Conservation (phyloP, 352 stramenopile species). For the Globisporangium nodosum region DNA sequence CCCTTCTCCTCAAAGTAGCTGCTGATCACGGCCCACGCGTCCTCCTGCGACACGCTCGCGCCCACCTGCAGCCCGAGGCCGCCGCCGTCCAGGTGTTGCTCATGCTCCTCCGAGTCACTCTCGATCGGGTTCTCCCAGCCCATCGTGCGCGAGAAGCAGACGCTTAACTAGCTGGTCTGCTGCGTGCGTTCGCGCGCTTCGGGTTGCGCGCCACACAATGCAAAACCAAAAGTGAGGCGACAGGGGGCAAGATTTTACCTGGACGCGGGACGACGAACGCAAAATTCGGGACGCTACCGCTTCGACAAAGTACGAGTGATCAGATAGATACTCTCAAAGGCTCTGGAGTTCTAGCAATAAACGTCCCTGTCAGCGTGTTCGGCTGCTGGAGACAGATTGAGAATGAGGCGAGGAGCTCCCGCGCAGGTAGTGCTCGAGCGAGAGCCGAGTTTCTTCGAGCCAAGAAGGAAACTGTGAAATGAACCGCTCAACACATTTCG, state of each 20-base stretch:
- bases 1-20: conserved; percentile 99
- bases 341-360: too few relatives aligned
- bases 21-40: conserved; percentile 98
- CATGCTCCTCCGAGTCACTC: conserved; percentile 47
- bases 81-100: conserved; percentile 9
- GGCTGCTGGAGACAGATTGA: too few relatives aligned
- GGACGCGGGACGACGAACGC: too few relatives aligned
- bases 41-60: conserved; percentile 95
- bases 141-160: conserved; percentile 20
- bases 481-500: too few relatives aligned
- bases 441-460: too few relatives aligned
- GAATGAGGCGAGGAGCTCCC: too few relatives aligned
- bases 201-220: neutral
- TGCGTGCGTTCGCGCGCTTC: conserved; percentile 5
- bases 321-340: too few relatives aligned
- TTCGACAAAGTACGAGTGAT: too few relatives aligned
- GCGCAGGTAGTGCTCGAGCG: too few relatives aligned
- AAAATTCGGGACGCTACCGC: too few relatives aligned
- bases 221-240: conserved; percentile 27
- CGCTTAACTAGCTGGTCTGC: neutral
- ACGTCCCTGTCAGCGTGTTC: too few relatives aligned
- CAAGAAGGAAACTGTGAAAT: too few relatives aligned
- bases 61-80: conserved; percentile 45
- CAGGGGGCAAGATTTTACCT: neutral
- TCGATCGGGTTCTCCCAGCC: conserved; percentile 69